These are phyloP conservation scores for Neofusicoccum ribis DNA, from an alignment of 2,329 filamentous ascomycete genomes.

Conservation along the genomic window DNA sequence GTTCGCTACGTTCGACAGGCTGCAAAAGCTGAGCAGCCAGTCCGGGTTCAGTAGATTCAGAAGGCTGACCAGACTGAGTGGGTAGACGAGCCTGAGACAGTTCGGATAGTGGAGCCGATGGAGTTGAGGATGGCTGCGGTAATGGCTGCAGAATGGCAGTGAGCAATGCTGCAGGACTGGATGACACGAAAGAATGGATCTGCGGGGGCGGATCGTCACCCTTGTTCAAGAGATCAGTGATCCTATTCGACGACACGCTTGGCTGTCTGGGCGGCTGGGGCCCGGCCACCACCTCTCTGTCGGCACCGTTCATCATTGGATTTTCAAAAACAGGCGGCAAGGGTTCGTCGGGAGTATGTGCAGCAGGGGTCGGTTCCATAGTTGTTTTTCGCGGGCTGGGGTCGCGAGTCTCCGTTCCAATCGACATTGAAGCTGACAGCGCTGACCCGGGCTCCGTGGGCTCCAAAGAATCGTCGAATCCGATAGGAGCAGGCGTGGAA, in stretches of 20 bases:
- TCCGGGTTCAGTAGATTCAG: neutral
- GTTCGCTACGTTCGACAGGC: constrained; percentile 14
- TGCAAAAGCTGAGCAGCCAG: neutral
- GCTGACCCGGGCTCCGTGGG: constrained; percentile 3
- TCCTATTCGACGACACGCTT: constrained; percentile 33
- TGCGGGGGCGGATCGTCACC: constrained; percentile 28
- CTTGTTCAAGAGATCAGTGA: constrained; percentile 40
- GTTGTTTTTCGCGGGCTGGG: constrained; percentile 10
- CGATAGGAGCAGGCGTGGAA: constrained; percentile 4
- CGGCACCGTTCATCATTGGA: neutral
- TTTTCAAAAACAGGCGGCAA: neutral
- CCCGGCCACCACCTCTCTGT: neutral
- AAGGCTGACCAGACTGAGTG: constrained; percentile 1
- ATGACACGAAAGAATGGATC: constrained; percentile 5
- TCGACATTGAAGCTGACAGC: constrained; percentile 16
- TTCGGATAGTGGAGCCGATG: constrained; percentile 7
- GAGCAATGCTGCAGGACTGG: constrained; percentile 13
- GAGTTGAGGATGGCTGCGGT: neutral
- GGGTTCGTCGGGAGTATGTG: constrained; percentile 21
- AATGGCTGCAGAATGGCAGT: constrained; percentile 16
- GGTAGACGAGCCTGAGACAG: neutral
- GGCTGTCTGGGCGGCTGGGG: constrained; percentile 22
- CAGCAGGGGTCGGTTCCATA: constrained; percentile 24
- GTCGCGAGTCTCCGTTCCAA: constrained; percentile 6
- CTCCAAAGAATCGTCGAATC: neutral